These are phyloP conservation scores for Eimeria acervulina DNA, from an alignment of 169 alveolate species.

Conservation along the genomic window DNA sequence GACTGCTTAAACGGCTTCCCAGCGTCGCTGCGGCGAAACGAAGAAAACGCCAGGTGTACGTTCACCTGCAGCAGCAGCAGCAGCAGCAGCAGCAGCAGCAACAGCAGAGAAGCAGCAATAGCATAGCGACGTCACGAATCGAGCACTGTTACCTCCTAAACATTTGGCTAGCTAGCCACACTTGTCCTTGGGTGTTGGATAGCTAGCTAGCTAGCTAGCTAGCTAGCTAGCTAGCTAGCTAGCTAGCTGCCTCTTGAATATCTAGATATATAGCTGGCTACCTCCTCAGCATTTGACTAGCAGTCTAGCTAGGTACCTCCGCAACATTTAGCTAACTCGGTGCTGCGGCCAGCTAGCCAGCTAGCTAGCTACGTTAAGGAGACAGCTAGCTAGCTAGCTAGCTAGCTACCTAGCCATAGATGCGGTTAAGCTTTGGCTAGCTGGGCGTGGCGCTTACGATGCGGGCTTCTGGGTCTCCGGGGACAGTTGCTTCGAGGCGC, in stretches of 20 bases:
- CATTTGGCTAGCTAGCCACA: background rate
- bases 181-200: too few relatives aligned
- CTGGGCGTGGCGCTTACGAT: slow-evolving; percentile 65
- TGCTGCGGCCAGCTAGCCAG: too few relatives aligned
- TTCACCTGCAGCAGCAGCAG: slow-evolving; percentile 8
- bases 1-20: slow-evolving; percentile 89
- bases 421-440: background rate
- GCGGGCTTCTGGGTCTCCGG: slow-evolving; percentile 88
- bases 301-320: background rate
- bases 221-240: background rate
- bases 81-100: slow-evolving; percentile 86
- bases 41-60: slow-evolving; percentile 87
- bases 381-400: slow-evolving; percentile 17
- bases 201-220: background rate
- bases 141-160: too few relatives aligned
- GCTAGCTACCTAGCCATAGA: background rate
- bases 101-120: background rate
- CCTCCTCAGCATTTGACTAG: too few relatives aligned
- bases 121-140: too few relatives aligned
- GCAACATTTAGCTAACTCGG: background rate
- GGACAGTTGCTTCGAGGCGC: slow-evolving; percentile 84
- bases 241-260: background rate
- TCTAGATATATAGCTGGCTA: background rate
- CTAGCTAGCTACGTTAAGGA: background rate
- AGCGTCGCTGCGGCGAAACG: slow-evolving; percentile 93